Conservation (phyloP, 805 yeast species). For the Zygoascus ofunaensis region DNA sequence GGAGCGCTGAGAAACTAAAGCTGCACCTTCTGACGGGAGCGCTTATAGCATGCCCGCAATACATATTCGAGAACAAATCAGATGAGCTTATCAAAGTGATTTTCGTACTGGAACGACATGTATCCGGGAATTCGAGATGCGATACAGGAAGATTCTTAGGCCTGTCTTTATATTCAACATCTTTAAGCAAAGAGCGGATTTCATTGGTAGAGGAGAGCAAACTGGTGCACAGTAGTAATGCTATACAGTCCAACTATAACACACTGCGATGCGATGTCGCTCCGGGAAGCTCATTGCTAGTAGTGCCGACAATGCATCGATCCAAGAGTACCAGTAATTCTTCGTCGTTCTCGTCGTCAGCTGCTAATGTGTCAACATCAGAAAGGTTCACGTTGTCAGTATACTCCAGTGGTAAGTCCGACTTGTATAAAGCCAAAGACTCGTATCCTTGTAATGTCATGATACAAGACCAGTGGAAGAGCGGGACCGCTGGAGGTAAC, state of each 20-base stretch:
- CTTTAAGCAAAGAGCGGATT: constrained; percentile 5
- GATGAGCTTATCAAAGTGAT: constrained; percentile 1
- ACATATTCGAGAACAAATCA: constrained; percentile 13
- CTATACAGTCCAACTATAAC: constrained; percentile 29
- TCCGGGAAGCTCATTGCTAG: constrained; percentile 17
- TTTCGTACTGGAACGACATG: constrained; percentile 10
- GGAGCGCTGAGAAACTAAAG: constrained; percentile 22
- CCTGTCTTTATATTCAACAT: constrained; percentile 10
- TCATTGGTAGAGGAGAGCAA: constrained; percentile 8
- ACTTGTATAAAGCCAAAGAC: constrained; percentile 29
- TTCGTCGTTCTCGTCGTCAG: background rate
- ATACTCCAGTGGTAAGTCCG: constrained; percentile 8
- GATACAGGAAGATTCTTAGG: constrained; percentile 5
- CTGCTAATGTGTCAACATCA: too few species aligned
- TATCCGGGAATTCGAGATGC: constrained; percentile 1
- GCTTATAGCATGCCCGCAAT: constrained; percentile 8
- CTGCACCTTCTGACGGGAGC: background rate
- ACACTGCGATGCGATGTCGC: constrained; percentile 20
- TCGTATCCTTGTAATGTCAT: constrained; percentile 18
- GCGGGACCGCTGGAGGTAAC: constrained; percentile 43
- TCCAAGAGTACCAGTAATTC: background rate
- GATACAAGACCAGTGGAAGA: constrained; percentile 38
- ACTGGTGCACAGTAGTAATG: constrained; percentile 17
- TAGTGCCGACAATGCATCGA: constrained; percentile 11
- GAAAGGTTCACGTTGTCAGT: constrained; percentile 17